Evolutionary conservation across 2,329 filamentous ascomycete species (phyloP).

Genomic region (Trichoderma sp.): DNA sequence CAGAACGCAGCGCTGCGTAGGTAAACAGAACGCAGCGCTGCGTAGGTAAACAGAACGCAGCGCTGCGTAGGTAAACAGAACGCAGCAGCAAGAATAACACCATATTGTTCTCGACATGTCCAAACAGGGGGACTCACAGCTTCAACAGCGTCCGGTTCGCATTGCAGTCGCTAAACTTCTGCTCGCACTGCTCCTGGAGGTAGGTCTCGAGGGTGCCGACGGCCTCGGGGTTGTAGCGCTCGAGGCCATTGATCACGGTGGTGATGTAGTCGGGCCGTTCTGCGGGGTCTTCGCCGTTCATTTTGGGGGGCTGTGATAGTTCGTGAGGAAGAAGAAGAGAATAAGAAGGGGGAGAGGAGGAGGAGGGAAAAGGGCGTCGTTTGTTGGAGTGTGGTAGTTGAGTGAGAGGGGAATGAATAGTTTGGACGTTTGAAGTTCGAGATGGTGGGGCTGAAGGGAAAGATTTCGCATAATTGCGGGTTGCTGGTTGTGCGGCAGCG

Average conservation of each 20-base stretch:
- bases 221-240: constrained; percentile 98
- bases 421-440: constrained; percentile 41
- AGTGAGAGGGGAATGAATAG: constrained; percentile 29
- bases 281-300: constrained; percentile 81
- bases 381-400: not conserved
- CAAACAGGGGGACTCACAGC: too few relatives aligned
- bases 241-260: constrained; percentile 91
- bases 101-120: too few relatives aligned
- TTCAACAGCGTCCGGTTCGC: constrained; percentile 95
- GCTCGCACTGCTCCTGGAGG: constrained; percentile 91
- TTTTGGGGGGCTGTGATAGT: constrained; percentile 44
- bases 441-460: constrained; percentile 47
- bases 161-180: constrained; percentile 92
- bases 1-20: not conserved
- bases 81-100: not conserved
- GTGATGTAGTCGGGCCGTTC: constrained; percentile 92
- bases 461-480: constrained; percentile 49
- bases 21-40: not conserved
- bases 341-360: constrained; percentile 3
- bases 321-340: not conserved
- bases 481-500: constrained; percentile 44
- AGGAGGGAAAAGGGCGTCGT: not conserved
- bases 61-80: constrained; percentile 28
- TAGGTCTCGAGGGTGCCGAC: constrained; percentile 93
- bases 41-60: too few relatives aligned